Base-by-base conservation (phyloP, 352 stramenopile genomes). In the Pythium aphanidermatum region DNA sequence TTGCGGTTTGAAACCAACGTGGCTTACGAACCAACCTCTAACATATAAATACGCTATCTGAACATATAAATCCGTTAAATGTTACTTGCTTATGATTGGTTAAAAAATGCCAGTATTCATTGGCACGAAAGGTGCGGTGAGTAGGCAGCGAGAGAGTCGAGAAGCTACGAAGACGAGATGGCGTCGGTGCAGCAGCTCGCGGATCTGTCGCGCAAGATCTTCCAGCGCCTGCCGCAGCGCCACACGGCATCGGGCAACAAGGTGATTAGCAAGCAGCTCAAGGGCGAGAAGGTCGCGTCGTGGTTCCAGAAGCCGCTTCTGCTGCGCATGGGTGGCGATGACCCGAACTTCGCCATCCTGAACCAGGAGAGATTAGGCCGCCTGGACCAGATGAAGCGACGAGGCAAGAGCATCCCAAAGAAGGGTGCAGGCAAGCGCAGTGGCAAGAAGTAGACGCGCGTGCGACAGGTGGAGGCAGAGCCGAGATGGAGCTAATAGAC, bases 251-350 rank as follows among this genome's bases (percentile, higher is more conserved):
- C 81, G 35, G 81, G 81, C 58, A 93, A 91, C 65, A 93, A 93
- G 65, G 70, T 93, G 31, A 89, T 93, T 64, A 89, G 76, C 63
- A 89, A 89, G 70, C 76, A 91, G 68, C 70, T 93, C 33, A 86
- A 86, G 67, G 81, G 81, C 39, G 81, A 93, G 28, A 91, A 87
- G 64, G 63, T 93, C 10, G 81, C 73, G 21, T 83, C 70, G 40
- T 93, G 81, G 81, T 93, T 93, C 61, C 81, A 85, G 55, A 93
- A 93, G 65, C 81, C 81, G 23, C 62, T 93, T 23, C 49, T 63
- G 38, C 54, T 88, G 56, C 74, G 76, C 61, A 60, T 91, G 16
- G 78, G 78, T 55, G 70, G 78, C 38, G 75, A 93, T 59, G 80
- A 90, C 67, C 78, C 80, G 28, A 88, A 86, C 70, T 93, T 88